These are phyloP conservation scores for Rhododendron ovatum DNA, from an alignment of 148 eudicot species.

Conservation along the genomic window DNA sequence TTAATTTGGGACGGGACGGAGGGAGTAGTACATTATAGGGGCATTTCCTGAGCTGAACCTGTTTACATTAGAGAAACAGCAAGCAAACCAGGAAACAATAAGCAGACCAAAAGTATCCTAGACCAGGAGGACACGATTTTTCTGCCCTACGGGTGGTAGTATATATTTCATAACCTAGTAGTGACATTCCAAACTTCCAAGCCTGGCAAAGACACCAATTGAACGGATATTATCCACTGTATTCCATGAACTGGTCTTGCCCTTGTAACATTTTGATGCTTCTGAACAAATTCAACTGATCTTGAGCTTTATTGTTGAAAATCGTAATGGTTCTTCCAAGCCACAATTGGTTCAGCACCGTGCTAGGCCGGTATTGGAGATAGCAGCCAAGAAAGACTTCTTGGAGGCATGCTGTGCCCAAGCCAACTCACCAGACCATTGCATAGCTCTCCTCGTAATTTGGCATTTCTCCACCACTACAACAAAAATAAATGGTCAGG, in stretches of 20 bases:
- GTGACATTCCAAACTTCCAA: not conserved
- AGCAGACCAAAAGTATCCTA: not conserved
- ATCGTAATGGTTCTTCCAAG: not conserved
- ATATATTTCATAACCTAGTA: not conserved
- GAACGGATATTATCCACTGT: not conserved
- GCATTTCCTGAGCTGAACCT: not conserved
- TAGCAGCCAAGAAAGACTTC: not conserved
- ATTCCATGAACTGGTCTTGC: not conserved
- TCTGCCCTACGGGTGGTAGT: not conserved
- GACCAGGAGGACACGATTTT: not conserved
- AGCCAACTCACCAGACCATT: not conserved
- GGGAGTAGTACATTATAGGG: not conserved
- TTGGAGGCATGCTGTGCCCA: not conserved
- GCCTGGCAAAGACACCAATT: not conserved
- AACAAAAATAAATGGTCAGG: not conserved
- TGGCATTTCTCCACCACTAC: not conserved
- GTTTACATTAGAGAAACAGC: not conserved
- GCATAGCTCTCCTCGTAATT: not conserved
- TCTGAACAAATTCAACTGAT: not conserved
- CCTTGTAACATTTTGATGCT: not conserved
- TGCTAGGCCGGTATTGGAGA: not conserved
- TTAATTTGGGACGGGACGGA: too few relatives aligned
- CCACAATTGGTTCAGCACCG: not conserved
- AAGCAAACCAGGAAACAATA: not conserved
- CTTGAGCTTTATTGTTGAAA: not conserved